Evolutionary conservation across 768 basidiomycete species (phyloP), one percentile per base, ranked within the genome.

Genomic region (Phallus indusiatus): DNA sequence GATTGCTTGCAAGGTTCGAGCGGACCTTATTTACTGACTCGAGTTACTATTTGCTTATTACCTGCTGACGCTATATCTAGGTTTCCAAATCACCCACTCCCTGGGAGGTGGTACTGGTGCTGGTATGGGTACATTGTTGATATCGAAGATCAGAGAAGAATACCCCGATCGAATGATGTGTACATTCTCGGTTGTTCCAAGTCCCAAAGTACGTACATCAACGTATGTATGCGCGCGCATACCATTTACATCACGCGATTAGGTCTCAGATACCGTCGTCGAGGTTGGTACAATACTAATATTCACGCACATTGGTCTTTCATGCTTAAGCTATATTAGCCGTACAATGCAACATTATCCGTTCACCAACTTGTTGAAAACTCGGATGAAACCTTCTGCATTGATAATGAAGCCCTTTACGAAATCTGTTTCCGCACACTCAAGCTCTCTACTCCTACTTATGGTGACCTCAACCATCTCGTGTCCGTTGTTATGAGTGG

Each of bases 141-240:
- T 99, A 72, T 97, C 94, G 65, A 99, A 99, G 79, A 96, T 99
- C 72, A 85, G 95, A 64, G 94, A 97, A 73, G 95, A 99, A 72
- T 99, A 91, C 75, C 96, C 95, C 64, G 96, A 99, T 74, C 81
- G 96, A 59, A 99, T 99, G 95, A 97, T 98, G 95, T 93, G 91
- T 73, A 98, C 96, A 62, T 99, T 95, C 80, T 98, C 96, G 58
- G 95, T 99, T 67, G 91, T 98, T 16, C 95, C 95, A 33, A 88
- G 85, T 74, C 94, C 95, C 59, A 95, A 95, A 73, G 94, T 74
- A 28, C 16, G 56, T 36, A 12, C 50, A 16, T 51, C 21, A 46
- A 5, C 24, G 18, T 52, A 8, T 53, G 17, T 22, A 42, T 24
- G 10, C 36, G 14, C 11, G 50, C 16, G 7, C 4, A 14, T 14